phyloP scores from a whole-genome alignment of 1,139 yeast genomes.

The Taiozyma onychis region DNA sequence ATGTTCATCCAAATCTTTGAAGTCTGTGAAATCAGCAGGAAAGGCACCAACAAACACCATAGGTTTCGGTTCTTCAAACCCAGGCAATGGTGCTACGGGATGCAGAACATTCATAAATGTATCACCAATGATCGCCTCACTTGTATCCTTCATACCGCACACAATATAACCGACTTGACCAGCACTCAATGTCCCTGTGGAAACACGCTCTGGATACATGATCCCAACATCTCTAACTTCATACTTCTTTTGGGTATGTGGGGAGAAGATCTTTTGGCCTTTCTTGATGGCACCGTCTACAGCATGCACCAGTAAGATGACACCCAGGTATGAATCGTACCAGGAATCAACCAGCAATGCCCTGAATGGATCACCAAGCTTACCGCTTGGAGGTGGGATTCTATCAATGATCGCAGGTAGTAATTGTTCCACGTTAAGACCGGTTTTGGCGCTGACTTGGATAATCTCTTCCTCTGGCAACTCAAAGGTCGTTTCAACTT shows the following conservation, averaged over 20 bases:
- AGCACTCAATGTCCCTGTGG: conserved; percentile 59
- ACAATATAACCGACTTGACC: conserved; percentile 95
- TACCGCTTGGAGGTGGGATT: conserved; percentile 71
- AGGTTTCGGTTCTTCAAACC: conserved; percentile 94
- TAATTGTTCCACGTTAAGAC: conserved; percentile 66
- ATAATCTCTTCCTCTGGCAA: conserved; percentile 69
- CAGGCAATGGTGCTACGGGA: conserved; percentile 75
- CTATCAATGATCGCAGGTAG: conserved; percentile 75
- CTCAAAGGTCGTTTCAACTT: conserved; percentile 80
- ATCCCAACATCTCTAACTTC: conserved; percentile 93
- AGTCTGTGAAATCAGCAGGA: conserved; percentile 93
- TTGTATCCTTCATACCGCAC: conserved; percentile 87
- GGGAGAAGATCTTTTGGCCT: conserved; percentile 73
- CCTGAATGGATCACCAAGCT: conserved; percentile 50
- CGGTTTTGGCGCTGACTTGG: conserved; percentile 90
- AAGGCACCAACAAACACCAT: conserved; percentile 99
- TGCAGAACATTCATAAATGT: conserved; percentile 72
- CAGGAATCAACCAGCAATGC: conserved; percentile 90
- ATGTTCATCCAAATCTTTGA: conserved; percentile 84
- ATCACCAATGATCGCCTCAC: conserved; percentile 89
- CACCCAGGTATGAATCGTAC: conserved; percentile 94
- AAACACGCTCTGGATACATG: conserved; percentile 82
- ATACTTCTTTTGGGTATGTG: conserved; percentile 68
- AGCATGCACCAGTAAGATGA: conserved; percentile 77
- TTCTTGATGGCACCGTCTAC: conserved; percentile 75